A percentile compares a stretch with the other conserved stretches of the same genome.
These are phyloP conservation scores for Trifolium pratense DNA, from an alignment of 306 rosid species.

Conservation along the genomic window DNA sequence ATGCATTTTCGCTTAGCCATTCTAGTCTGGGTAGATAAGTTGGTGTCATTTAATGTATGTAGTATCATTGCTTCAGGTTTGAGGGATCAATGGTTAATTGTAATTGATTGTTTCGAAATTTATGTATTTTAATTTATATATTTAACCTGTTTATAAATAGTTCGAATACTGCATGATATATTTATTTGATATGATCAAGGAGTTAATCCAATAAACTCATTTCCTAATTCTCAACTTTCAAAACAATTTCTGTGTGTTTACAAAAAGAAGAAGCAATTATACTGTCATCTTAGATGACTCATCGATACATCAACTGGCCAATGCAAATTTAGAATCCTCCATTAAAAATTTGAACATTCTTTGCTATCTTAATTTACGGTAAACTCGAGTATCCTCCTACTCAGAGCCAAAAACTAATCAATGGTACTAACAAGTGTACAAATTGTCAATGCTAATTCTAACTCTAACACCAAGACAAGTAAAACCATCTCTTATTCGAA, in stretches of 20 bases:
- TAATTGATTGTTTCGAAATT: slow-evolving; percentile 8
- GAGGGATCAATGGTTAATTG: slow-evolving; percentile 30
- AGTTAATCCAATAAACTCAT: neutral
- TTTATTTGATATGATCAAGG: neutral
- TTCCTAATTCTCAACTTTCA: too few relatives aligned
- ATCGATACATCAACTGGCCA: neutral
- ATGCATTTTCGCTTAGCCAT: slow-evolving; percentile 6
- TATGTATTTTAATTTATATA: slow-evolving; percentile 17
- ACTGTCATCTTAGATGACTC: neutral
- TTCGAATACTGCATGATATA: neutral
- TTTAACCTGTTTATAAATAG: neutral
- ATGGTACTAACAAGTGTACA: too few relatives aligned
- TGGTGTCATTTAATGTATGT: slow-evolving; percentile 12
- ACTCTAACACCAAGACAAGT: neutral
- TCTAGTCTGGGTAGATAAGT: neutral
- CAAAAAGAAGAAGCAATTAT: too few relatives aligned
- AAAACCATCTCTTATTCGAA: neutral
- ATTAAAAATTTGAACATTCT: neutral
- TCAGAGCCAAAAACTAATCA: too few relatives aligned
- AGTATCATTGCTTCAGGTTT: slow-evolving; percentile 23
- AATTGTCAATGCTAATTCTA: neutral
- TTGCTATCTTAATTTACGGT: neutral
- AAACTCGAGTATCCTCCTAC: neutral
- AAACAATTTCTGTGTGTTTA: too few relatives aligned
- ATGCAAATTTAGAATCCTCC: slow-evolving; percentile 8